Percentiles rank a stretch among this genome's conserved stretches.
These are phyloP conservation scores for Hypoxylon rickii DNA, from an alignment of 495 filamentous ascomycete species.

Conservation along the genomic window DNA sequence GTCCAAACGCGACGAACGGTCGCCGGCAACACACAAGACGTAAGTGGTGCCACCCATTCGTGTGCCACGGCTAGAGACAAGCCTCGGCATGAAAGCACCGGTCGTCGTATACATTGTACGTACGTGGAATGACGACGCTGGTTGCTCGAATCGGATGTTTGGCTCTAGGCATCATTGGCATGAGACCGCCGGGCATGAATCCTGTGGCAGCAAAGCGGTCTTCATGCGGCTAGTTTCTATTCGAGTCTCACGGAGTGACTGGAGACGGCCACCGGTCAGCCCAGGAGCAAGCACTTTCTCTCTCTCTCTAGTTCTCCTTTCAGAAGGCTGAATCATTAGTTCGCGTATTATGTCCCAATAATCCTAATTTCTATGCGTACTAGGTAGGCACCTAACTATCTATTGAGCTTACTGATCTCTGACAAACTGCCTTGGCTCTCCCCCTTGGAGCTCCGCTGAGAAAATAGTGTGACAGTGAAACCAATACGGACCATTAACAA, in stretches of 20 bases:
- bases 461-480: background rate
- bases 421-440: constrained; percentile 4
- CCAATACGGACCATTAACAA: background rate
- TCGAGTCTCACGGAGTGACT: constrained; percentile 10
- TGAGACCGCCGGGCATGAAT: background rate
- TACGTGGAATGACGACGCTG: constrained; percentile 8
- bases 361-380: no score
- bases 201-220: background rate
- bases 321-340: background rate
- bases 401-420: background rate
- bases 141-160: background rate
- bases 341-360: background rate
- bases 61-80: background rate
- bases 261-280: background rate
- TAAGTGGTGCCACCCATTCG: background rate
- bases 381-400: background rate
- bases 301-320: background rate
- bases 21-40: constrained; percentile 2
- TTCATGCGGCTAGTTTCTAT: constrained; percentile 6
- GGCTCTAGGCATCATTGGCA: background rate
- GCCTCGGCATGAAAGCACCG: background rate
- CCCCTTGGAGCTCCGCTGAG: background rate
- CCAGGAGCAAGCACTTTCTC: background rate
- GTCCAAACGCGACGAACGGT: constrained; percentile 1
- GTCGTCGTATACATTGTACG: background rate